These are phyloP conservation scores for Colletotrichum neosansevieriae DNA, from an alignment of 2,329 filamentous ascomycete genomes.

Conservation along the genomic window DNA sequence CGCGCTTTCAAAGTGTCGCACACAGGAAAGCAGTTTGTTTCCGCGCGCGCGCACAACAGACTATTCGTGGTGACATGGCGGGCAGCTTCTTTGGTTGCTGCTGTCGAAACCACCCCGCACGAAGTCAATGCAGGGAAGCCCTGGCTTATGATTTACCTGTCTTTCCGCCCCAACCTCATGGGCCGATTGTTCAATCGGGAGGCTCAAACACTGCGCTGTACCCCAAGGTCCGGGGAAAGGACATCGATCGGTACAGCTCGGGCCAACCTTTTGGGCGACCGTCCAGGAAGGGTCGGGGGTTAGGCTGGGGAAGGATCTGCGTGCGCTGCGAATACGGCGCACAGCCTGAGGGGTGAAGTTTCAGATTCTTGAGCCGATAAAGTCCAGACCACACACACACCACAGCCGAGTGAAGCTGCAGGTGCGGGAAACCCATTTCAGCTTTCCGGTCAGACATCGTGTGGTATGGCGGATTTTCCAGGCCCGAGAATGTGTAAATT, in stretches of 20 bases:
- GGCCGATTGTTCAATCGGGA: constrained; percentile 11
- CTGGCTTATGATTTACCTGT: background rate
- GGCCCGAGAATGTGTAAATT: background rate
- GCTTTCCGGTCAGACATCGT: constrained; percentile 26
- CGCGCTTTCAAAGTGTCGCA: constrained; percentile 17
- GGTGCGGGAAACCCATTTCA: constrained; percentile 25
- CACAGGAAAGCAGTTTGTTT: background rate
- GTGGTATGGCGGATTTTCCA: constrained; percentile 1
- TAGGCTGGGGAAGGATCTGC: no score
- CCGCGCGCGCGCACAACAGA: background rate
- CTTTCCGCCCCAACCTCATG: constrained; percentile 5
- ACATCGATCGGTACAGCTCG: constrained; percentile 25
- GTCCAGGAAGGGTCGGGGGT: no score
- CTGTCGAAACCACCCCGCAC: constrained; percentile 11
- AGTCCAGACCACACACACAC: constrained; percentile 15
- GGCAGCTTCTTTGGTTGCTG: constrained; percentile 12
- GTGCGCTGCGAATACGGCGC: constrained; percentile 22
- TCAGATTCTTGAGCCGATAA: constrained; percentile 12
- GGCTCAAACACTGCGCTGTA: constrained; percentile 13
- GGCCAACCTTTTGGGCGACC: constrained; percentile 10
- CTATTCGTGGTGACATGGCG: constrained; percentile 17
- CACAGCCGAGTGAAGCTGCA: constrained; percentile 14
- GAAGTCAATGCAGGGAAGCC: constrained; percentile 20
- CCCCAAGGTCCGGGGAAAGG: constrained; percentile 23
- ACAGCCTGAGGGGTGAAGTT: constrained; percentile 30